phyloP scores from a whole-genome alignment of 768 basidiomycete genomes.

The Psilocybe azurescens region DNA sequence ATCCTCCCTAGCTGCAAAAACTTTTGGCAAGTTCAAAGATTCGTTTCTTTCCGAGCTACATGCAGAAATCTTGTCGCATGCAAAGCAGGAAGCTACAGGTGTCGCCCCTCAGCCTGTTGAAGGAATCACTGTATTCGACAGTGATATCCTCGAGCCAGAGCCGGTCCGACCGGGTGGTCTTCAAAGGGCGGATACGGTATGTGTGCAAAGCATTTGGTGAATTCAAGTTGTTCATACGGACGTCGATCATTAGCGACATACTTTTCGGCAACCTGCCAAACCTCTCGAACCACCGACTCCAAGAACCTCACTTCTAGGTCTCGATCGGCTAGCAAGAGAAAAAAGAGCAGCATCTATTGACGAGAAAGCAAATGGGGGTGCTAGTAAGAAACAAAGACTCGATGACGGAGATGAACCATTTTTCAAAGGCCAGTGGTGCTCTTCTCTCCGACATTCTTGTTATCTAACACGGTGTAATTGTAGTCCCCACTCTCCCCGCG shows the following conservation, averaged over 20 bases:
- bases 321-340: conserved; percentile 88
- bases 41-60: conserved; percentile 81
- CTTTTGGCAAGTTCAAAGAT: conserved; percentile 88
- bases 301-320: conserved; percentile 79
- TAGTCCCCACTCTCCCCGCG: conserved; percentile 82
- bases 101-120: conserved; percentile 62
- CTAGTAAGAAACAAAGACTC: conserved; percentile 68
- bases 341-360: conserved; percentile 70
- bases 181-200: conserved; percentile 66
- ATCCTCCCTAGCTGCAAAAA: conserved; percentile 61
- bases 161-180: conserved; percentile 80
- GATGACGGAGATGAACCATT: conserved; percentile 69
- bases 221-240: neutral
- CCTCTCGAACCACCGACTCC: conserved; percentile 80
- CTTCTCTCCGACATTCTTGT: neutral
- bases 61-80: conserved; percentile 77
- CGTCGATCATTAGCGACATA: conserved; percentile 64
- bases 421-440: conserved; percentile 78
- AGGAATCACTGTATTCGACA: conserved; percentile 79
- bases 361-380: conserved; percentile 45
- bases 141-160: conserved; percentile 85
- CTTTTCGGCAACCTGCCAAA: conserved; percentile 78
- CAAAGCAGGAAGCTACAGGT: conserved; percentile 65
- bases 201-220: conserved; percentile 21
- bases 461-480: neutral